A percentile compares a stretch with the other conserved stretches of the same genome.
phyloP scores from a whole-genome alignment of 192 early-diverging fungal species.

The Phlyctochytrium planicorne region DNA sequence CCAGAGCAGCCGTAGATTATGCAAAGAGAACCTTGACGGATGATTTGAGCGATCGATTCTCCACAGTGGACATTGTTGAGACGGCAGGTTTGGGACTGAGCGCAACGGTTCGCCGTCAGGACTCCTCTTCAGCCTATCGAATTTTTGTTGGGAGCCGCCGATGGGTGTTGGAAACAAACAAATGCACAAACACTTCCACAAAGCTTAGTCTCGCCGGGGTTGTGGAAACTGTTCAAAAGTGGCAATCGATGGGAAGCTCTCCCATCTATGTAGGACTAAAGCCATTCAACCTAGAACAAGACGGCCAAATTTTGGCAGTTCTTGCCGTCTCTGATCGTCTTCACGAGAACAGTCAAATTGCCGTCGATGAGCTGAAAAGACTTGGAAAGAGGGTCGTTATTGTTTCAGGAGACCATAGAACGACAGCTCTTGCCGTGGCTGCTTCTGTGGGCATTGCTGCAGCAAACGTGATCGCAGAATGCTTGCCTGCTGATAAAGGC shows the following conservation, averaged over 20 bases:
- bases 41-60: not conserved
- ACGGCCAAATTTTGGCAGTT: conserved; percentile 52
- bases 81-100: conserved; percentile 64
- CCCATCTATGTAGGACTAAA: conserved; percentile 51
- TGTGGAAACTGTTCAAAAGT: conserved; percentile 23
- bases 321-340: conserved; percentile 65
- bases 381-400: conserved; percentile 71
- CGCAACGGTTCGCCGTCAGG: conserved; percentile 14
- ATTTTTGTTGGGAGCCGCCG: conserved; percentile 31
- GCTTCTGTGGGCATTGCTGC: conserved; percentile 58
- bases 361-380: conserved; percentile 46
- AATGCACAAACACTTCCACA: not conserved
- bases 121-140: not conserved
- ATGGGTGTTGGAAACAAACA: conserved; percentile 26
- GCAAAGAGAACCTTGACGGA: conserved; percentile 26
- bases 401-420: conserved; percentile 73
- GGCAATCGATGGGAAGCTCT: conserved; percentile 61
- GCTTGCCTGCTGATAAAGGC: conserved; percentile 74
- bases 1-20: conserved; percentile 50
- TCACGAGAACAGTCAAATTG: conserved; percentile 55
- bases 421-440: conserved; percentile 64
- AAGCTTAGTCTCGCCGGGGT: not conserved
- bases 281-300: conserved; percentile 11
- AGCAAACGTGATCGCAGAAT: conserved; percentile 57
- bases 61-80: conserved; percentile 51